Base-by-base conservation (phyloP, 2,329 filamentous ascomycete genomes). In the Stagonosporopsis cucurbitacearum region DNA sequence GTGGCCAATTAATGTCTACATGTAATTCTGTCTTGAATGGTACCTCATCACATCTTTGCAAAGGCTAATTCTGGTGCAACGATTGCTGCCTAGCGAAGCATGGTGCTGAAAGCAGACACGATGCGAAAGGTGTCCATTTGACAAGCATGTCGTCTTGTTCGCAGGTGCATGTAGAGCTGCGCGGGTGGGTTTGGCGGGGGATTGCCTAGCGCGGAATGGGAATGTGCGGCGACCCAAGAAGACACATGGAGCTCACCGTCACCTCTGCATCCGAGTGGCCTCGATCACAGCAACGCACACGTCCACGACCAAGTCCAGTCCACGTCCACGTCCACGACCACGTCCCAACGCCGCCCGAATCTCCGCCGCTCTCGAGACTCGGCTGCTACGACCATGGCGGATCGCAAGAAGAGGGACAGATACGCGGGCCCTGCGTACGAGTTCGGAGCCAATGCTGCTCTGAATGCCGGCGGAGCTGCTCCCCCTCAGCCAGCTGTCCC, bases 361-460 rank as follows among this genome's bases (percentile, higher is more conserved):
- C 54, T 44, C 40, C 50, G 33, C 47, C 55, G 37, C 49, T 55
- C 57, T 36, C 47, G 42, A 51, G 48, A 46, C 33, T 35, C 54
- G 46, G 60, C 66, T 52, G 45, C 63, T 50, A 55, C 59, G 54
- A 62, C 61, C 49, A 75, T 73, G 70, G 69, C 70, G 59, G 69
- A 71, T 57, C 66, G 63, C 52, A 92, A 92, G 81, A 97, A 96
- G 86, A 96, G 96, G 85, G 86, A 92, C 81, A 89, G 90, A 54
- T 98, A 98, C 80, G 95, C 95, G 50, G 91, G 91, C 54, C 90
- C 96, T 77, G 94, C 94, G 41, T 99, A 96, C 77, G 94, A 96
- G 57, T 95, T 98, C 68, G 95, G 94, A 68, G 91, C 90, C 71
- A 98, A 98, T 83, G 87, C 89, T 54, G 81, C 32, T 85, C 67